Evolutionary conservation across 2,329 filamentous ascomycete genomes (phyloP), one percentile per base, ranked within the genome.

Genomic region (Hypoxylon sp.): DNA sequence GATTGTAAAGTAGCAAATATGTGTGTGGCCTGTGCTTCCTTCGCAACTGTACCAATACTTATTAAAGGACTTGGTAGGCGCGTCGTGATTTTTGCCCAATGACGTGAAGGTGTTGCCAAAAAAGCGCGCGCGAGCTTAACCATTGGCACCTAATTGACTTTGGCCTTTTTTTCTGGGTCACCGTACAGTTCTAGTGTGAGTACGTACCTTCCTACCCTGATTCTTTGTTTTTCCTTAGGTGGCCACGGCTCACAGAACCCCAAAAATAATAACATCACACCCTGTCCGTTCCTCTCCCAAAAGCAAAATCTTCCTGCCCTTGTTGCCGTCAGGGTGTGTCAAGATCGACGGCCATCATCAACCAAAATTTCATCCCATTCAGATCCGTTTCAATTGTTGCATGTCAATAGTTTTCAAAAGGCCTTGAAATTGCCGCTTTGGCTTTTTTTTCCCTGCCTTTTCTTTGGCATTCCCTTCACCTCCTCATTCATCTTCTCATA

Each of bases 221-320:
- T 56, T 59, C 35, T 51, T 57, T 57, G 51, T 61, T 55, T 62
- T 53, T 26, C 24, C 22, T 37, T 17, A 60, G 50, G 46, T 44
- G 46, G 46, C 56, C 31, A 51, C 58, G 14, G 44, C 24, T 26
- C 37, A 37, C 39, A 65, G 26, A 48, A 39, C 61, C 68, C 68
- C 57, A 68, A 63, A 42, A 68, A 68, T 65, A 69, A 72, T 68
- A 72, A 72, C 67, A 70, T 70, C 67, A 65, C 70, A 52, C 58
- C 57, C 61, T 35, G 55, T 68, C 61, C 29, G 55, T 68, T 35
- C 35, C 35, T 62, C 51, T 39, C 44, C 31, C 54, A 37, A 71
- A 29, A 33, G 39, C 39, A 67, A 71, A 67, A 62, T 60, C 65
- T 68, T 59, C 57, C 54, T 59, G 26, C 48, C 52, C 65, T 65